These are phyloP conservation scores for Strigomonas galati DNA, from an alignment of 208 protist species.

Conservation along the genomic window DNA sequence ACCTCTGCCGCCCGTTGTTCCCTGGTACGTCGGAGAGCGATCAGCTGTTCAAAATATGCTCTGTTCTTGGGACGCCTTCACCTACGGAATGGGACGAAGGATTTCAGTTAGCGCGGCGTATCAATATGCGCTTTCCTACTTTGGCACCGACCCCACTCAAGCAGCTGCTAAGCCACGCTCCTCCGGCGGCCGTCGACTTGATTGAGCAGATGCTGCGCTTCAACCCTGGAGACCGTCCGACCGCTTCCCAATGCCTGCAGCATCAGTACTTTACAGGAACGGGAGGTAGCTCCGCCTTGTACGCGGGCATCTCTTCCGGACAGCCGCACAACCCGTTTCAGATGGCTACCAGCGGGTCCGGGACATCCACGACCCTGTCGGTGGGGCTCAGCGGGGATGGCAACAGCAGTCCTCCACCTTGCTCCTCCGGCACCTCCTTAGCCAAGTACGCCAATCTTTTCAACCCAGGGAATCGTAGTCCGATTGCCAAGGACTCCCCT, in stretches of 20 bases:
- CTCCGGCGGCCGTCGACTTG: slow-evolving; percentile 93
- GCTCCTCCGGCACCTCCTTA: slow-evolving; percentile 25
- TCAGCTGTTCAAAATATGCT: slow-evolving; percentile 97
- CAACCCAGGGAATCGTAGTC: slow-evolving; percentile 55
- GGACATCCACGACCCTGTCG: slow-evolving; percentile 18
- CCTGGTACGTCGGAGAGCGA: slow-evolving; percentile 94
- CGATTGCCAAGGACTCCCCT: slow-evolving; percentile 23
- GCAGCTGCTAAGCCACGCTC: slow-evolving; percentile 87
- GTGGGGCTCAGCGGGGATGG: slow-evolving; percentile 31
- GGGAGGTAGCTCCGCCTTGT: slow-evolving; percentile 62
- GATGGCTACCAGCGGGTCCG: slow-evolving; percentile 32
- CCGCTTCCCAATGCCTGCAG: slow-evolving; percentile 89
- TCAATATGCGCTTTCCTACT: slow-evolving; percentile 96
- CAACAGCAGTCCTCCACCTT: slow-evolving; percentile 46
- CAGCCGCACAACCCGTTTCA: slow-evolving; percentile 91
- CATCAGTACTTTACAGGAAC: slow-evolving; percentile 95
- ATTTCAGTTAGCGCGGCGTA: slow-evolving; percentile 78
- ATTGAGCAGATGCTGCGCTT: slow-evolving; percentile 95
- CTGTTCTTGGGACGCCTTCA: slow-evolving; percentile 88
- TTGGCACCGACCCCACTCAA: slow-evolving; percentile 84
- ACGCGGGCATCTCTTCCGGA: slow-evolving; percentile 76
- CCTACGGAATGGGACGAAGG: slow-evolving; percentile 92
- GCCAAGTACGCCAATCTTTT: slow-evolving; percentile 67
- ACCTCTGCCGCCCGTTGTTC: slow-evolving; percentile 92
- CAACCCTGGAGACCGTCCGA: slow-evolving; percentile 95